Conservation (phyloP, 129 eudicot species). For the sunflower (Helianthus annuus) region DNA sequence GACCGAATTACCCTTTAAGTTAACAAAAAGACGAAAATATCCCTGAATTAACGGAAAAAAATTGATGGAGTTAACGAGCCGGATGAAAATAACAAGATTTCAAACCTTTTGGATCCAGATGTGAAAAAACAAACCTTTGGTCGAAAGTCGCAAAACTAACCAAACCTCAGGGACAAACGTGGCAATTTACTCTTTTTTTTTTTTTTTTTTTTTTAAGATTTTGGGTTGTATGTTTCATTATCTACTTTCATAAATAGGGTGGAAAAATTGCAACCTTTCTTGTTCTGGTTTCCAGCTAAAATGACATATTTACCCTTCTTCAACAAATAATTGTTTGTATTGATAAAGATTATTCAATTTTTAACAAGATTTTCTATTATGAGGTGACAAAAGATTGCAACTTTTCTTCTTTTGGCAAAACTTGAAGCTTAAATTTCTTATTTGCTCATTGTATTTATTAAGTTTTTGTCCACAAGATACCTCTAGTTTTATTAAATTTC, state of each 20-base stretch:
- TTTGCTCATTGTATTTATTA: conserved; percentile 5
- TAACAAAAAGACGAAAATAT: too few species aligned
- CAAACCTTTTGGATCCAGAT: too few species aligned
- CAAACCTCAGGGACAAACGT: too few species aligned
- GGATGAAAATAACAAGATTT: too few species aligned
- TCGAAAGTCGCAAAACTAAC: too few species aligned
- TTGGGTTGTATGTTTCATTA: conserved; percentile 15
- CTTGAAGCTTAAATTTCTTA: conserved; percentile 14
- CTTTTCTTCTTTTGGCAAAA: conserved; percentile 14
- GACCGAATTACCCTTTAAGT: too few species aligned
- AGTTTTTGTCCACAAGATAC: conserved; percentile 18
- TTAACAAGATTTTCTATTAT: neutral
- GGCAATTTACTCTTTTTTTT: too few species aligned
- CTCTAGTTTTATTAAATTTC: neutral
- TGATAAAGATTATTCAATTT: too few species aligned
- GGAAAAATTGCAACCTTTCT: conserved; percentile 2
- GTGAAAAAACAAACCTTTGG: too few species aligned
- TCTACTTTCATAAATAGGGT: neutral
- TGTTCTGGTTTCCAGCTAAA: conserved; percentile 17
- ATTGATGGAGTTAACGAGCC: too few species aligned
- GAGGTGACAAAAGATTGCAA: neutral
- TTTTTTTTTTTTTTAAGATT: neutral
- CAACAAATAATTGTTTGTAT: too few species aligned
- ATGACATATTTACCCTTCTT: conserved; percentile 4
- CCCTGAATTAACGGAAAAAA: too few species aligned